Evolutionary conservation across 768 basidiomycete species (phyloP), one percentile per base, ranked within the genome.

Genomic region (Termitomyces sp.): DNA sequence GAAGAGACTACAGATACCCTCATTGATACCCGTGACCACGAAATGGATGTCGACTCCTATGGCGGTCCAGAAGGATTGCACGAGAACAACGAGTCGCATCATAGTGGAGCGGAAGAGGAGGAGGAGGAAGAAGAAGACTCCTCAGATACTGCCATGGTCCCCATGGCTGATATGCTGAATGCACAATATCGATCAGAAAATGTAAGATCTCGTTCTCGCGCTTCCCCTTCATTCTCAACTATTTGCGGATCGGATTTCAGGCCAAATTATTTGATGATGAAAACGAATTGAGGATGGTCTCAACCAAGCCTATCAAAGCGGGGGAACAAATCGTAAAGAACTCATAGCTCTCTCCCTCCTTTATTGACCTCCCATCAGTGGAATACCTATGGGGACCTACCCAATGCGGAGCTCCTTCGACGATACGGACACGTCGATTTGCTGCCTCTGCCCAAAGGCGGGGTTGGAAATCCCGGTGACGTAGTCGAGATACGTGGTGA

Each of bases 81-180:
- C n/a, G 68, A 65, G 32, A 57, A 62, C 66, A 65, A n/a, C 60
- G 68, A 65, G 31, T 53, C 59, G 62, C 63, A 63, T 60, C 57
- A 59, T 47, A 61, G 80, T 3, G 82, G 80, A 25, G 73, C 72
- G 3, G 75, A 76, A 67, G 73, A 70, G 66, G 69, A 85, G 17
- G 83, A 83, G 1, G 76, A 73, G 2, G 76, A 73, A 4, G 84
- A 63, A 53, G 60, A 66, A 20, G 83, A 86, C 60, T 75, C 83
- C 6, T 79, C 81, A 10, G 85, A 90, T 63, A 85, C 92, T 10
- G 86, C 91, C 3, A 95, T 98, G 94, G 91, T 98, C 4, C 96
- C 96, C 0, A 86, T 98, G 77, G 97, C 97, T 3, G 97, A 99
- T 73, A 86, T 98, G 77, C 77, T 99, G 53, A 99, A 99, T 68